Percentiles rank a stretch among this genome's conserved stretches.
Conservation (phyloP, 345 rosid genomes). For the Kernera saxatilis region DNA sequence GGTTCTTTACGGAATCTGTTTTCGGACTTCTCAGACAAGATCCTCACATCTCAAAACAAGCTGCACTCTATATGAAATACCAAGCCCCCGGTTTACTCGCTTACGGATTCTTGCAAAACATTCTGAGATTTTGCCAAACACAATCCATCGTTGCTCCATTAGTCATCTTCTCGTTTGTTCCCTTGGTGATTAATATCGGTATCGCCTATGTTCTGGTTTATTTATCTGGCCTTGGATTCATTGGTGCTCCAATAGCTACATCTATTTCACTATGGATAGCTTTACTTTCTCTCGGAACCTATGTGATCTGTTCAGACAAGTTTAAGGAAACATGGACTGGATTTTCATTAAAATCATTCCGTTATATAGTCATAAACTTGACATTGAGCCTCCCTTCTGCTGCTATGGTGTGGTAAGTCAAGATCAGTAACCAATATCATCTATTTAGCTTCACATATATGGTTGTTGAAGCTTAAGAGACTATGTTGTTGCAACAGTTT, state of each 20-base stretch:
- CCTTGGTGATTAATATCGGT: slow-evolving; percentile 45
- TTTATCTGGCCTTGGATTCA: slow-evolving; percentile 42
- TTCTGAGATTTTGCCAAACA: slow-evolving; percentile 72
- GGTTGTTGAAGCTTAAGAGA: not conserved
- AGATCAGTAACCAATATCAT: not conserved
- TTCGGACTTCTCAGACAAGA: slow-evolving; percentile 56
- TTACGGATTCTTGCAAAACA: slow-evolving; percentile 57
- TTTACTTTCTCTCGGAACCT: slow-evolving; percentile 34
- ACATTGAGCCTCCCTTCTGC: slow-evolving; percentile 65
- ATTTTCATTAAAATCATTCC: slow-evolving; percentile 37
- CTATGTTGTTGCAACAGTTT: slow-evolving; percentile 32
- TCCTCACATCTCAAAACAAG: slow-evolving; percentile 40
- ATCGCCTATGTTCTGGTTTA: slow-evolving; percentile 40
- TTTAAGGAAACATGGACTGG: slow-evolving; percentile 60
- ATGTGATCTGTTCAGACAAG: slow-evolving; percentile 39
- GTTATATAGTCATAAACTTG: slow-evolving; percentile 30
- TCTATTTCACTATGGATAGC: slow-evolving; percentile 66
- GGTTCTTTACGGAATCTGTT: slow-evolving; percentile 44
- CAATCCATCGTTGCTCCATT: slow-evolving; percentile 51
- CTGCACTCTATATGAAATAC: slow-evolving; percentile 53
- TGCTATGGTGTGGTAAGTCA: slow-evolving; percentile 73
- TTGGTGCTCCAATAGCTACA: slow-evolving; percentile 67
- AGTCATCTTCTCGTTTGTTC: slow-evolving; percentile 41
- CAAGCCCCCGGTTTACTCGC: slow-evolving; percentile 69
- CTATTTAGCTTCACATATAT: not conserved